phyloP scores from a whole-genome alignment of 805 yeast species.

The Pachysolen tannophilus region DNA sequence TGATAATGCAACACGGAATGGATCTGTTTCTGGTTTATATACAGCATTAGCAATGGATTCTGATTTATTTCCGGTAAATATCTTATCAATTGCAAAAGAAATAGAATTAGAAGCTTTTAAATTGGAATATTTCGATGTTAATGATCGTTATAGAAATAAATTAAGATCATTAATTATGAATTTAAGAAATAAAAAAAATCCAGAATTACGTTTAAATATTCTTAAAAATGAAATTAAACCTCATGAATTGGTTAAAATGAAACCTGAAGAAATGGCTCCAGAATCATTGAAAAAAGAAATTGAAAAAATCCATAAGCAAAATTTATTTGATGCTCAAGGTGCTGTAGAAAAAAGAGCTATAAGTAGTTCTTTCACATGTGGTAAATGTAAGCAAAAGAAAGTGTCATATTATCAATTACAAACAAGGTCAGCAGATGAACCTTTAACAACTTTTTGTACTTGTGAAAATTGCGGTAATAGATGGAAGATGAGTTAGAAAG shows the following conservation, averaged over 20 bases:
- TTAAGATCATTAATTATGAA: conserved; percentile 83
- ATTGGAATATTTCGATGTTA: conserved; percentile 47
- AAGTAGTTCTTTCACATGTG: conserved; percentile 94
- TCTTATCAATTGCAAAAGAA: conserved; percentile 55
- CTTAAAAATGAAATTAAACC: conserved; percentile 62
- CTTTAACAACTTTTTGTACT: conserved; percentile 95
- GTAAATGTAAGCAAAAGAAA: conserved; percentile 95
- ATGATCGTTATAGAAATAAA: conserved; percentile 67
- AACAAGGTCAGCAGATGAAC: conserved; percentile 98
- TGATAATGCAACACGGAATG: conserved; percentile 74
- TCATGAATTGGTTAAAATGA: conserved; percentile 62
- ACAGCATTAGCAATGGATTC: conserved; percentile 86
- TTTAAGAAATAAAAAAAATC: conserved; percentile 82
- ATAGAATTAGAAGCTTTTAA: conserved; percentile 69
- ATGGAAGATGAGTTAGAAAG: conserved; percentile 90
- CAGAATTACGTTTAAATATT: conserved; percentile 67
- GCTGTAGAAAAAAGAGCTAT: conserved; percentile 94
- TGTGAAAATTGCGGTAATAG: conserved; percentile 97
- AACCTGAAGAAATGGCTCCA: conserved; percentile 94
- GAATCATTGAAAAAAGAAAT: conserved; percentile 80
- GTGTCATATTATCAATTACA: conserved; percentile 97
- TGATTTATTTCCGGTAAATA: conserved; percentile 36
- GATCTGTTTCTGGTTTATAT: conserved; percentile 75
- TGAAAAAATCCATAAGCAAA: conserved; percentile 78
- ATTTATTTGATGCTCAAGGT: conserved; percentile 94